phyloP scores from a whole-genome alignment of 768 basidiomycete genomes.

The Lanmaoa rubissima region DNA sequence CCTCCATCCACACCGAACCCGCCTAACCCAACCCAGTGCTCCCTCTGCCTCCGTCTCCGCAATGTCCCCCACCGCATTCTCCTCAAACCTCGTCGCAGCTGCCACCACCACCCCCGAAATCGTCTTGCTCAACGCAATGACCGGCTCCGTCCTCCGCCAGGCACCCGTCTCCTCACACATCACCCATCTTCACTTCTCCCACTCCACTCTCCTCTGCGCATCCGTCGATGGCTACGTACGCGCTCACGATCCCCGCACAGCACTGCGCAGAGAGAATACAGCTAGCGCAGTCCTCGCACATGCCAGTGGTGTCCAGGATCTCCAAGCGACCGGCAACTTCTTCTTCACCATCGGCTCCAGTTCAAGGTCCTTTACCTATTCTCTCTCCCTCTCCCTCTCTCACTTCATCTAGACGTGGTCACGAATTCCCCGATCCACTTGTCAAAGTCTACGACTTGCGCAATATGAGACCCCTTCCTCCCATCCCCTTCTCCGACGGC shows the following conservation, averaged over 20 bases:
- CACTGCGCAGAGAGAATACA: conserved; percentile 44
- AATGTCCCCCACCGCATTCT: conserved; percentile 47
- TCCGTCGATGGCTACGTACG: conserved; percentile 73
- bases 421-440: conserved; percentile 85
- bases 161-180: conserved; percentile 54
- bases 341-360: conserved; percentile 87
- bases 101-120: conserved; percentile 62
- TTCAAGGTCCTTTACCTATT: conserved; percentile 53
- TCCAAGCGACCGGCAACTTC: conserved; percentile 76
- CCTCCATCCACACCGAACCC: not conserved
- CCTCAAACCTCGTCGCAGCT: conserved; percentile 57
- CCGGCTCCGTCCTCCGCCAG: conserved; percentile 62
- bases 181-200: conserved; percentile 64
- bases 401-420: conserved; percentile 62
- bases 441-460: conserved; percentile 93
- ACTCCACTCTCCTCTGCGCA: conserved; percentile 64
- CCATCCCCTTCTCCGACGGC: conserved; percentile 82
- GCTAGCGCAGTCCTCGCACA: conserved; percentile 75
- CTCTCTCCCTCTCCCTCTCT: not conserved
- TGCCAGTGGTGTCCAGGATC: conserved; percentile 74
- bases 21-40: conserved; percentile 31
- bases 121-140: conserved; percentile 68
- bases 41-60: conserved; percentile 35
- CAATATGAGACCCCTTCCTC: conserved; percentile 76
- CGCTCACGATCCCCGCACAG: conserved; percentile 67